Conservation (phyloP, 2,329 filamentous ascomycete species). For the Epichloe gansuensis region DNA sequence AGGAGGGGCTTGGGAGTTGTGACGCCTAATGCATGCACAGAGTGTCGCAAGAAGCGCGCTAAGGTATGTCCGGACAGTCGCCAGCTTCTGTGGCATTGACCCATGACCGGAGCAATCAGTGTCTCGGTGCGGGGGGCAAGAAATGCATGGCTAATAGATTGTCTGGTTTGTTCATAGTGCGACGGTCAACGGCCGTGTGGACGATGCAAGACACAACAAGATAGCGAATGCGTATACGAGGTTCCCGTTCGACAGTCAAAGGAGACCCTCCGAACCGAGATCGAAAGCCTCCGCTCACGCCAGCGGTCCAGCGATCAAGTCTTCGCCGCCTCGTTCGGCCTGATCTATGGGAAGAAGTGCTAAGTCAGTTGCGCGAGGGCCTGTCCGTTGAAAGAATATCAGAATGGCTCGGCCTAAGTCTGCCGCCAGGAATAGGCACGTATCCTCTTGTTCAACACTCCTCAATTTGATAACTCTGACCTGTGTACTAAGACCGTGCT, state of each 20-base stretch:
- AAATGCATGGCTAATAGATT: not conserved
- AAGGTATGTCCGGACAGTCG: slow-evolving; percentile 35
- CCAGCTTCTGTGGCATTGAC: not conserved
- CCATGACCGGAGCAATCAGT: not conserved
- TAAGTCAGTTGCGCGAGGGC: slow-evolving; percentile 40
- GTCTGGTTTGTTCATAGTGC: slow-evolving; percentile 29
- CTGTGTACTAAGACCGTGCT: slow-evolving; percentile 7
- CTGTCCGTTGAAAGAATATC: slow-evolving; percentile 43
- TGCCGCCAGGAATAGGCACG: slow-evolving; percentile 19
- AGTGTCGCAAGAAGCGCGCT: slow-evolving; percentile 50
- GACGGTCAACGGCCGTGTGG: slow-evolving; percentile 45
- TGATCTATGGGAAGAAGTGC: slow-evolving; percentile 40
- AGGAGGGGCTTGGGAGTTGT: slow-evolving; percentile 43
- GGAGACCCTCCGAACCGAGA: slow-evolving; percentile 46
- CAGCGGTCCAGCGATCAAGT: slow-evolving; percentile 44
- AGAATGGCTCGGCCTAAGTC: slow-evolving; percentile 34
- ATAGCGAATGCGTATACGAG: slow-evolving; percentile 48
- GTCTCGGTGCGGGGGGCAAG: not conserved
- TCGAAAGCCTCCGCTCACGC: slow-evolving; percentile 42
- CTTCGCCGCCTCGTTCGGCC: slow-evolving; percentile 40
- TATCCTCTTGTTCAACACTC: slow-evolving; percentile 15
- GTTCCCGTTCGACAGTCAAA: slow-evolving; percentile 52
- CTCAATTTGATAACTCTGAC: slow-evolving; percentile 8
- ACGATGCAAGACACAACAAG: slow-evolving; percentile 42
- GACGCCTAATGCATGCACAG: slow-evolving; percentile 48